A percentile compares a stretch with the other conserved stretches of the same genome.
Evolutionary conservation across 495 filamentous ascomycete genomes (phyloP).

Genomic region (Tetracladium marchalianum): DNA sequence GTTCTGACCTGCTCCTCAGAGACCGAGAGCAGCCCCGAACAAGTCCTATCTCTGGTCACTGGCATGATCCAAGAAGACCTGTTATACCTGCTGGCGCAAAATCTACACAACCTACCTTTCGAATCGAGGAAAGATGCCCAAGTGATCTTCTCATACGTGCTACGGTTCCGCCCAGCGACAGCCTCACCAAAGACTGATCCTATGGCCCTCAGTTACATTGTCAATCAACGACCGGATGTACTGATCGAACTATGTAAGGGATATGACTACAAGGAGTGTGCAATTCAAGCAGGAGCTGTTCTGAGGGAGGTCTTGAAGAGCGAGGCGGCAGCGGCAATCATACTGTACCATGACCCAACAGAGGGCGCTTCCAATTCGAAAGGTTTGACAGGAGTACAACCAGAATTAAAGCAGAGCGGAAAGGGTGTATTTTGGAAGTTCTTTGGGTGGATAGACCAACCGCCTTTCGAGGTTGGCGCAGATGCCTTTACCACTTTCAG

Average conservation of each 20-base stretch:
- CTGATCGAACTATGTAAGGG: conserved; percentile 81
- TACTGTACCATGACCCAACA: conserved; percentile 81
- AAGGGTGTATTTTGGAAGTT: conserved; percentile 93
- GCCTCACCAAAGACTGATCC: conserved; percentile 52
- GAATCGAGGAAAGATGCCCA: conserved; percentile 87
- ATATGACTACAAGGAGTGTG: conserved; percentile 83
- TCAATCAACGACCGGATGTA: conserved; percentile 75
- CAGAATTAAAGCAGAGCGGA: conserved; percentile 55
- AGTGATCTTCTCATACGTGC: conserved; percentile 78
- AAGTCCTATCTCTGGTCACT: conserved; percentile 69
- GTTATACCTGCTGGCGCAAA: conserved; percentile 66
- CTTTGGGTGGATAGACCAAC: conserved; percentile 92
- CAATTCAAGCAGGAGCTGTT: conserved; percentile 84
- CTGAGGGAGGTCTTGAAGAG: conserved; percentile 87
- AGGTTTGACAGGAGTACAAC: conserved; percentile 57
- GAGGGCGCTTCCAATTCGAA: conserved; percentile 39
- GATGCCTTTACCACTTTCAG: conserved; percentile 97
- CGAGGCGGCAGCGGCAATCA: conserved; percentile 76
- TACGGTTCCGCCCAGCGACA: conserved; percentile 65
- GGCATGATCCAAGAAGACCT: conserved; percentile 81
- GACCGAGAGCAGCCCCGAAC: conserved; percentile 72
- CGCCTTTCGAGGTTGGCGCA: conserved; percentile 91
- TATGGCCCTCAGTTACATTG: conserved; percentile 74
- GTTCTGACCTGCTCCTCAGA: conserved; percentile 41
- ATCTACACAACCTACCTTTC: conserved; percentile 79